Conservation (phyloP, 768 basidiomycete genomes). For the Auricularia heimuer region DNA sequence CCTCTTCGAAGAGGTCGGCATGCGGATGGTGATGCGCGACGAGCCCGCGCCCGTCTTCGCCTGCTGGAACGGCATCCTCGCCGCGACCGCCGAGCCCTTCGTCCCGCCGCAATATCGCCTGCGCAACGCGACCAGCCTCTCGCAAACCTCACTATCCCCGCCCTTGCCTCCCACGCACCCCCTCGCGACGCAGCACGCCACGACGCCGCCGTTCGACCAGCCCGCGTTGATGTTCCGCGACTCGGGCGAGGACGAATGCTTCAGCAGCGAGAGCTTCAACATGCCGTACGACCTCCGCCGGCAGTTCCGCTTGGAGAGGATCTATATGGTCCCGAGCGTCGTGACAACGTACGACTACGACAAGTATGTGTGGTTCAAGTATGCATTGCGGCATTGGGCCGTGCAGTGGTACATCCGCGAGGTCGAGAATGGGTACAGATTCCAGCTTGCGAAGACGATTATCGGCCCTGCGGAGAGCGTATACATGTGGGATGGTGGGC, state of each 20-base stretch:
- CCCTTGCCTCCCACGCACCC: conserved; percentile 23
- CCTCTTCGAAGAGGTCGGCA: conserved; percentile 29
- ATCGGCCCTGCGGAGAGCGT: conserved; percentile 24
- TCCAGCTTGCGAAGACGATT: conserved; percentile 27
- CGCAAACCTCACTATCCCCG: neutral
- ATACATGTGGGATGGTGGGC: conserved; percentile 28
- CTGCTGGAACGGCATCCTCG: conserved; percentile 39
- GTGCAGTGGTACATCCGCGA: conserved; percentile 34
- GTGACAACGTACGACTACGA: conserved; percentile 27
- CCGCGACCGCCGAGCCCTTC: conserved; percentile 31
- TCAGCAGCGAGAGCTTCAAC: conserved; percentile 31
- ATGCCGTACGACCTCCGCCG: conserved; percentile 35
- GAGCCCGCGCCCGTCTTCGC: conserved; percentile 34
- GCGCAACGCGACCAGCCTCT: conserved; percentile 7
- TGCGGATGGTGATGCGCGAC: conserved; percentile 26
- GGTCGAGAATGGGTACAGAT: conserved; percentile 28
- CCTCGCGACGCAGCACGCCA: conserved; percentile 10
- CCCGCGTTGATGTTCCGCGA: conserved; percentile 25
- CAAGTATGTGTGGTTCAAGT: conserved; percentile 11
- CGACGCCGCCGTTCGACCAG: conserved; percentile 20
- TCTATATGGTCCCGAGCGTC: conserved; percentile 31
- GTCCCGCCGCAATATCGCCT: conserved; percentile 30
- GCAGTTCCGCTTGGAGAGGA: conserved; percentile 26
- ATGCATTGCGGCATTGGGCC: conserved; percentile 26
- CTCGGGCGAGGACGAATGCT: conserved; percentile 22